Percentiles rank a stretch among this genome's conserved stretches.
Conservation (phyloP, 345 rosid species). For the Citrus australasica region DNA sequence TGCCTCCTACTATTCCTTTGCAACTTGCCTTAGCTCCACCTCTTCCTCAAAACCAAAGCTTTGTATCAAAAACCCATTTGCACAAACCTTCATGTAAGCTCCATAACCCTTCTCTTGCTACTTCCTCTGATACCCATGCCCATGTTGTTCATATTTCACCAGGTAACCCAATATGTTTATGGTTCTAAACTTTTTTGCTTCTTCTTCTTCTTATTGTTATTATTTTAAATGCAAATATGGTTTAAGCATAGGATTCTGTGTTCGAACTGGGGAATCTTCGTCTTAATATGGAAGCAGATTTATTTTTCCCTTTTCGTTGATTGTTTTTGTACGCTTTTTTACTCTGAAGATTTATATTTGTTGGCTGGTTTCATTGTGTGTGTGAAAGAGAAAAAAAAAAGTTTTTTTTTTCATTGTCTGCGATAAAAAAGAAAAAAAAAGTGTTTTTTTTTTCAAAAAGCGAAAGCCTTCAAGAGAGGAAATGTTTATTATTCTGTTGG, state of each 20-base stretch:
- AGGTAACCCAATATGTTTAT: conserved; percentile 27
- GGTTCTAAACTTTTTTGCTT: background rate
- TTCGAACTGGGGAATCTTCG: background rate
- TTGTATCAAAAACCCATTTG: conserved; percentile 46
- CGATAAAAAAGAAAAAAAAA: too few species aligned
- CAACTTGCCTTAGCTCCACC: conserved; percentile 48
- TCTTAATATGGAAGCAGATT: background rate
- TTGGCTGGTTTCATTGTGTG: background rate
- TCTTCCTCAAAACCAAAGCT: conserved; percentile 38
- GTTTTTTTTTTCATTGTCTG: background rate
- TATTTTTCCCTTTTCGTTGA: background rate
- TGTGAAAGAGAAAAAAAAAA: too few species aligned
- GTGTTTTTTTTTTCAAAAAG: background rate
- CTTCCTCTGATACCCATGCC: conserved; percentile 39
- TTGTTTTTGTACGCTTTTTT: background rate
- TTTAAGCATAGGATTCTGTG: conserved; percentile 17
- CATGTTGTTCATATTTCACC: conserved; percentile 28
- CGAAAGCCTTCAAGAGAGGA: background rate
- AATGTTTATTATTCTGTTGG: background rate
- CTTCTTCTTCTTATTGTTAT: background rate
- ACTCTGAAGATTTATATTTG: background rate
- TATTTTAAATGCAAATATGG: conserved; percentile 22
- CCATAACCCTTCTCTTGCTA: conserved; percentile 32
- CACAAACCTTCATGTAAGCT: conserved; percentile 46
- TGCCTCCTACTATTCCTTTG: conserved; percentile 54